Evolutionary conservation across 1,284 basidiomycete genomes (phyloP), one percentile per base, ranked within the genome.

Genomic region (Melampsora larici-populina): DNA sequence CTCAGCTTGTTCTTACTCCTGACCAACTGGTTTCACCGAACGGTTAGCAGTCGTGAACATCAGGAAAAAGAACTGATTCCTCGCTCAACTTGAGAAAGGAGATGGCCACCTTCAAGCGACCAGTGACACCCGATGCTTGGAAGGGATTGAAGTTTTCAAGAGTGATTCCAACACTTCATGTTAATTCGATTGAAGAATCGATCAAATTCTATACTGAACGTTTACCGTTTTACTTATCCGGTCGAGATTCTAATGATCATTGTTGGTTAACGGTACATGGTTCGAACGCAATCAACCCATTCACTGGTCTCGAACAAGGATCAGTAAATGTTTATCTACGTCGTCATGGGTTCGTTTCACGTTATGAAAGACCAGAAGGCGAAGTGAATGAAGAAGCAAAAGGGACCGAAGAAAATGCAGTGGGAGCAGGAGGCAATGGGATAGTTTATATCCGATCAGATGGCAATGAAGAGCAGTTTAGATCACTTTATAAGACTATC

Each of bases 221-320:
- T 21, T 43, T 67, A 21, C 65, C 65, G 24, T 67, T 67, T 67
- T 67, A 67, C 24, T 21, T 67, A 17, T 40, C 33, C 21, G 65
- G 65, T 67, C 65, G 65, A n/a, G 65, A 67, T 29, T 36, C 65
- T 33, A 40, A 29, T 33, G 31, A 67, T 46, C 65, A 67, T 67
- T 67, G 65, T 46, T 67, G 65, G 65, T 46, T 67, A 21, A 67
- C 65, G 2, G 31, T 67, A 40, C 65, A 67, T 46, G 65, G 65
- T 21, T 67, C 65, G 29, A 46, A 29, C 7, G 15, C 31, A 3
- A 6, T 31, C 62, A 33, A 64, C 17, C 18, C n/a, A 26, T 31
- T 18, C 29, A 24, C 62, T 18, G 62, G 62, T 26, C 62, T 64
- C 18, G 62, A 64, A 33, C n/a, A 64, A 31, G 62, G 24, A 18